A percentile compares a stretch with the other conserved stretches of the same genome.
phyloP scores from a whole-genome alignment of 352 stramenopile genomes.

The Phytophthora agathidicida region DNA sequence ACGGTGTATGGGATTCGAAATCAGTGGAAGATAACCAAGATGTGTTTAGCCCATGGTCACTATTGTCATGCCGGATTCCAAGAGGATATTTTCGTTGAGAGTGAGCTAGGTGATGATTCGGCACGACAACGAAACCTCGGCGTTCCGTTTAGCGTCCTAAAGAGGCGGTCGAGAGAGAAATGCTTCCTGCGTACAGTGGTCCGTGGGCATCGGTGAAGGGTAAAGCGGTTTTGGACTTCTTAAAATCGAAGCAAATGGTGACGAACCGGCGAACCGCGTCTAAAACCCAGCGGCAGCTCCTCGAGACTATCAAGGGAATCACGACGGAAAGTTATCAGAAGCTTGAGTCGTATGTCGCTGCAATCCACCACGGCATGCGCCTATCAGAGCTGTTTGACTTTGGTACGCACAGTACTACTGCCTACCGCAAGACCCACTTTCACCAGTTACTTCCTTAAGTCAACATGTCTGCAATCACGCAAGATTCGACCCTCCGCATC shows the following conservation, averaged over 20 bases:
- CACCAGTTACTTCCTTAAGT: no score
- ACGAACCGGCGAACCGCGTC: not conserved
- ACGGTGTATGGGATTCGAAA: slow-evolving; percentile 3
- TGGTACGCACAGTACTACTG: no score
- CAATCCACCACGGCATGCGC: no score
- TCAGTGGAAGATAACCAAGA: slow-evolving; percentile 9
- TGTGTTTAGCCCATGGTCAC: slow-evolving; percentile 1
- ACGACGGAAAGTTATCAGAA: no score
- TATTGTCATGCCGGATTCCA: not conserved
- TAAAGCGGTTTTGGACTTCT: not conserved
- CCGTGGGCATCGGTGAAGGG: not conserved
- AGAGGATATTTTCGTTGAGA: not conserved
- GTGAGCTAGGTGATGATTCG: not conserved
- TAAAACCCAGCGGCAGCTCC: not conserved
- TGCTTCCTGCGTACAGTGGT: not conserved
- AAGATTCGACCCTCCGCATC: no score
- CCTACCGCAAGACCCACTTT: no score
- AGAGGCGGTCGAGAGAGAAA: not conserved
- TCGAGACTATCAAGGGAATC: no score
- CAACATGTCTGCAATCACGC: no score
- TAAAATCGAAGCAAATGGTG: not conserved
- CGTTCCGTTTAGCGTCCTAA: not conserved
- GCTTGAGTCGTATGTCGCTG: no score
- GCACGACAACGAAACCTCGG: not conserved
- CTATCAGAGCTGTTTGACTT: no score